These are phyloP conservation scores for Megacollybia platyphylla DNA, from an alignment of 1,284 basidiomycete species.

Conservation along the genomic window DNA sequence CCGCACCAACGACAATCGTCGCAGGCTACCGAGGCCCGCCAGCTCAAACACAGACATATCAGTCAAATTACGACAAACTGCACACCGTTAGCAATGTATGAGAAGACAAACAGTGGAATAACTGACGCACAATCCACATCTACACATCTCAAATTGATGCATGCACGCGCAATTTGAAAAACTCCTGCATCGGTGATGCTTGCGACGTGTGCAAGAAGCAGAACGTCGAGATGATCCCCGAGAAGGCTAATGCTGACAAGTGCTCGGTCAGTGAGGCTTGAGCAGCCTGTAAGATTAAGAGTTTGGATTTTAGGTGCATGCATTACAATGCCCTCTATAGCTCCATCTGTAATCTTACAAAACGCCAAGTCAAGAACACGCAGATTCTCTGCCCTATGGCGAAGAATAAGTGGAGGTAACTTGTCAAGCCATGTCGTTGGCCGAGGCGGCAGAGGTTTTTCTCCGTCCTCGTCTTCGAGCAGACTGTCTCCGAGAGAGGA, in stretches of 20 bases:
- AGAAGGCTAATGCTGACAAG: slow-evolving; percentile 62
- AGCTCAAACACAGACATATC: slow-evolving; percentile 81
- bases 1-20: slow-evolving; percentile 73
- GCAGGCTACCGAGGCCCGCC: slow-evolving; percentile 60
- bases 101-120: slow-evolving; percentile 4
- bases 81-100: slow-evolving; percentile 4
- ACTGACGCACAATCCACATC: slow-evolving; percentile 71
- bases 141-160: slow-evolving; percentile 68
- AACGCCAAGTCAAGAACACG: slow-evolving; percentile 69
- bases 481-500: slow-evolving; percentile 19
- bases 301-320: slow-evolving; percentile 76
- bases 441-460: slow-evolving; percentile 38
- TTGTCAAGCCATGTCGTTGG: slow-evolving; percentile 45
- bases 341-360: slow-evolving; percentile 70
- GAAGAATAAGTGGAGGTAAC: slow-evolving; percentile 46
- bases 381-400: slow-evolving; percentile 56
- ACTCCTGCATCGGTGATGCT: slow-evolving; percentile 75
- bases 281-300: slow-evolving; percentile 74
- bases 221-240: slow-evolving; percentile 67
- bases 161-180: slow-evolving; percentile 59
- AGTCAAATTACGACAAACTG: slow-evolving; percentile 74
- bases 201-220: slow-evolving; percentile 73
- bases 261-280: slow-evolving; percentile 64
- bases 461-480: slow-evolving; percentile 14
- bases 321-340: slow-evolving; percentile 65